Percentiles rank a stretch among this genome's conserved stretches.
Conservation (phyloP, 225 moss, liverwort and hornwort species). For the Neckera pumila region DNA sequence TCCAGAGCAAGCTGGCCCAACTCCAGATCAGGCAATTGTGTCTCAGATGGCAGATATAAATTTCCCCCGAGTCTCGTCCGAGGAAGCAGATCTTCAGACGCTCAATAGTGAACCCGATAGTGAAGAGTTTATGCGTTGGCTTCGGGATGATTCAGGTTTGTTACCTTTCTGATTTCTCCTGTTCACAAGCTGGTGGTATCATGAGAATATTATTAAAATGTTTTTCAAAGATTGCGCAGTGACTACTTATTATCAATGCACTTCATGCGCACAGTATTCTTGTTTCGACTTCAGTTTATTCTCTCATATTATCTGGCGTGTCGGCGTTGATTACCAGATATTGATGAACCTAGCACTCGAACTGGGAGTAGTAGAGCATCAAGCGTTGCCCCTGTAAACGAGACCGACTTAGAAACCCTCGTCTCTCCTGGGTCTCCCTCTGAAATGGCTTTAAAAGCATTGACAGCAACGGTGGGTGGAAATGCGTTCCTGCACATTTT, state of each 20-base stretch:
- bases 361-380: background rate
- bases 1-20: constrained; percentile 31
- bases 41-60: constrained; percentile 54
- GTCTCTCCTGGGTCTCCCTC: constrained; percentile 44
- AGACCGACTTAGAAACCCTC: constrained; percentile 52
- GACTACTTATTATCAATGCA: background rate
- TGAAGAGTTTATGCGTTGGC: constrained; percentile 81
- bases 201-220: background rate
- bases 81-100: constrained; percentile 66
- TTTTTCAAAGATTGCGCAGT: background rate
- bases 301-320: background rate
- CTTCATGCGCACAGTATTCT: background rate
- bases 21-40: constrained; percentile 57
- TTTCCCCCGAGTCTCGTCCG: constrained; percentile 46
- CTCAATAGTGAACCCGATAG: constrained; percentile 51
- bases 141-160: constrained; percentile 69
- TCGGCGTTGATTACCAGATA: constrained; percentile 24
- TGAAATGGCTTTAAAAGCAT: constrained; percentile 54
- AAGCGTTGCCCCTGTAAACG: constrained; percentile 25
- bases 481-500: background rate
- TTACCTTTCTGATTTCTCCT: background rate
- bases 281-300: background rate
- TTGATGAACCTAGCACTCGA: constrained; percentile 37
- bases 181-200: background rate
- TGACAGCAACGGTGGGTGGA: constrained; percentile 41